These are phyloP conservation scores for Capsella bursapastoris DNA, from an alignment of 345 rosid genomes.

Conservation along the genomic window DNA sequence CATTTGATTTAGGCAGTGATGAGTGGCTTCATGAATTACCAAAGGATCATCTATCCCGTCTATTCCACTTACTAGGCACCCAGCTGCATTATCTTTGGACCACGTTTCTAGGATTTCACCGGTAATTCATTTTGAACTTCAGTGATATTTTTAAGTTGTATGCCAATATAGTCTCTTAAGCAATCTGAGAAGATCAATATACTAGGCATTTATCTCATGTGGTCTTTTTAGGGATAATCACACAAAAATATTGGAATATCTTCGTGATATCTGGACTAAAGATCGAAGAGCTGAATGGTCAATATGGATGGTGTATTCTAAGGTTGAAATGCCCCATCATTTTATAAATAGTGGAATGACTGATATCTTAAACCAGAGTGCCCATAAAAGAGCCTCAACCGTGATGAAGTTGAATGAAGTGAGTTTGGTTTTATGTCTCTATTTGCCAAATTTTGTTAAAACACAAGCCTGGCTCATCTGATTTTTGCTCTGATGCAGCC, in stretches of 20 bases:
- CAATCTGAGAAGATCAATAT: constrained; percentile 11
- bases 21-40: constrained; percentile 52
- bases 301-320: constrained; percentile 95
- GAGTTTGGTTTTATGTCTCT: constrained; percentile 39
- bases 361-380: constrained; percentile 60
- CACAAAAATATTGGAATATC: constrained; percentile 63
- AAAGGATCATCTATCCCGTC: constrained; percentile 54
- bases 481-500: constrained; percentile 58
- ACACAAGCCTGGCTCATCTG: constrained; percentile 22
- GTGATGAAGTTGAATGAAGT: constrained; percentile 67
- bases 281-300: constrained; percentile 98
- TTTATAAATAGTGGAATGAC: constrained; percentile 75
- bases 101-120: constrained; percentile 80
- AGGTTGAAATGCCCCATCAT: constrained; percentile 95
- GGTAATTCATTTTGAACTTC: constrained; percentile 50
- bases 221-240: constrained; percentile 65
- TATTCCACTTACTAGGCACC: constrained; percentile 63
- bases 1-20: constrained; percentile 50
- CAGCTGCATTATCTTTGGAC: constrained; percentile 79
- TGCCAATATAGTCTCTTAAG: neutral
- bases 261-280: constrained; percentile 73
- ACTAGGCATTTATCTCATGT: constrained; percentile 33
- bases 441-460: constrained; percentile 13
- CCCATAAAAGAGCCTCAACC: constrained; percentile 64
- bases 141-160: neutral